Conservation (phyloP, 352 stramenopile genomes). For the Poterioochromonas sp. region DNA sequence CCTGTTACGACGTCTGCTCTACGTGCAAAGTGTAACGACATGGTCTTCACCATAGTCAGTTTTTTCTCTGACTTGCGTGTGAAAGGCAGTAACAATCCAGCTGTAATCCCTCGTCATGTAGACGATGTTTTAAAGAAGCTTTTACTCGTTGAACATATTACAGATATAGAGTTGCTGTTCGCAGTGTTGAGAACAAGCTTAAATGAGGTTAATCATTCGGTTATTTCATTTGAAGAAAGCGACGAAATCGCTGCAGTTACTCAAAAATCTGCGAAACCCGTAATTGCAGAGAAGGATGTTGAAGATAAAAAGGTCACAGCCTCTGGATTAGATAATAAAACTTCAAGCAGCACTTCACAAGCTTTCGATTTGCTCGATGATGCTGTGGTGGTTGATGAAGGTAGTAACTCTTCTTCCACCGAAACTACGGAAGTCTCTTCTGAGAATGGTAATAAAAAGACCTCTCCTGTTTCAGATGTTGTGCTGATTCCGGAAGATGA, state of each 20-base stretch:
- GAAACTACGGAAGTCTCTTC: background rate
- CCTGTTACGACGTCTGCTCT: too few species aligned
- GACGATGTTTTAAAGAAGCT: background rate
- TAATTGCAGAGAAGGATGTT: background rate
- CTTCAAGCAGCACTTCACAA: background rate
- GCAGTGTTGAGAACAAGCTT: background rate
- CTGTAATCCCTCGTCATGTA: background rate
- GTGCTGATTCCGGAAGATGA: background rate
- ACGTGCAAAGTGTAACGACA: background rate
- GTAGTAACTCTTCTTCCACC: background rate
- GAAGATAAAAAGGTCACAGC: too few species aligned
- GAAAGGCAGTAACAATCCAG: background rate
- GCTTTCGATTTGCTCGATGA: too few species aligned
- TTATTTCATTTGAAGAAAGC: background rate
- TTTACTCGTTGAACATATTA: background rate
- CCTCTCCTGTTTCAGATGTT: background rate
- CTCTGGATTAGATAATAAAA: background rate
- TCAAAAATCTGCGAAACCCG: background rate
- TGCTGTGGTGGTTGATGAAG: background rate
- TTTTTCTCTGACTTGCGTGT: background rate
- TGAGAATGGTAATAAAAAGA: too few species aligned
- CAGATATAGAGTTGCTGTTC: background rate
- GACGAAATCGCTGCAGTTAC: background rate
- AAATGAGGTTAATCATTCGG: background rate
- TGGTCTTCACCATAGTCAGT: background rate